Evolutionary conservation across 2,329 filamentous ascomycete genomes (phyloP).

Genomic region (Trematosphaeria pertusa): DNA sequence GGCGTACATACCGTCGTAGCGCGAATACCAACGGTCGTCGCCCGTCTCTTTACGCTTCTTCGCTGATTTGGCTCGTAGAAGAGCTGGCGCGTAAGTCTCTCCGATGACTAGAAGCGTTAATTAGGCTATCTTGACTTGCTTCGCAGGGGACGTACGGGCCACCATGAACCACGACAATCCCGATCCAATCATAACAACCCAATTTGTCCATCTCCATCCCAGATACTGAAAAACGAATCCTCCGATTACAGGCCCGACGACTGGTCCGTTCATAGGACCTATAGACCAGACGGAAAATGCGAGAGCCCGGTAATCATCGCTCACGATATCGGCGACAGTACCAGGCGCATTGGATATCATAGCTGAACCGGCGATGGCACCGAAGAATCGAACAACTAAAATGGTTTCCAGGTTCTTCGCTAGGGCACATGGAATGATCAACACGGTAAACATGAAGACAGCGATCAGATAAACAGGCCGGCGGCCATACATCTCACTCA

Average conservation of each 20-base stretch:
- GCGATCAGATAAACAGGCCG: constrained; percentile 72
- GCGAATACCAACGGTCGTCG: constrained; percentile 75
- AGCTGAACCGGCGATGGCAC: constrained; percentile 75
- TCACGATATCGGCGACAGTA: constrained; percentile 82
- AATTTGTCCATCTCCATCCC: constrained; percentile 89
- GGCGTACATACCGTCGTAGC: too few relatives aligned
- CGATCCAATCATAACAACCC: constrained; percentile 69
- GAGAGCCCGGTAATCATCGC: constrained; percentile 79
- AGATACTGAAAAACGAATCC: constrained; percentile 80
- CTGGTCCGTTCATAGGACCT: constrained; percentile 77
- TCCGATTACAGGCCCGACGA: constrained; percentile 73
- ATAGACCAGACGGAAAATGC: constrained; percentile 84
- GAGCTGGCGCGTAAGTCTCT: constrained; percentile 79
- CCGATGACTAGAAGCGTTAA: constrained; percentile 70
- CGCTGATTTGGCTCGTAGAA: constrained; percentile 75
- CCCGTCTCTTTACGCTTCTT: constrained; percentile 74
- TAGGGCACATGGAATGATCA: constrained; percentile 75
- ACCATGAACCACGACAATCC: constrained; percentile 68
- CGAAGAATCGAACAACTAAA: constrained; percentile 76
- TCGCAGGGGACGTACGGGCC: constrained; percentile 30
- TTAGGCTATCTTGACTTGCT: constrained; percentile 77
- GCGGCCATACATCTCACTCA: constrained; percentile 74
- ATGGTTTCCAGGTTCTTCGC: constrained; percentile 72
- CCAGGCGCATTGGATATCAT: constrained; percentile 87
- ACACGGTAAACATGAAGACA: constrained; percentile 68